Evolutionary conservation across 2,329 filamentous ascomycete genomes (phyloP), one percentile per base, ranked within the genome.

Genomic region (Xylariaceae sp.): DNA sequence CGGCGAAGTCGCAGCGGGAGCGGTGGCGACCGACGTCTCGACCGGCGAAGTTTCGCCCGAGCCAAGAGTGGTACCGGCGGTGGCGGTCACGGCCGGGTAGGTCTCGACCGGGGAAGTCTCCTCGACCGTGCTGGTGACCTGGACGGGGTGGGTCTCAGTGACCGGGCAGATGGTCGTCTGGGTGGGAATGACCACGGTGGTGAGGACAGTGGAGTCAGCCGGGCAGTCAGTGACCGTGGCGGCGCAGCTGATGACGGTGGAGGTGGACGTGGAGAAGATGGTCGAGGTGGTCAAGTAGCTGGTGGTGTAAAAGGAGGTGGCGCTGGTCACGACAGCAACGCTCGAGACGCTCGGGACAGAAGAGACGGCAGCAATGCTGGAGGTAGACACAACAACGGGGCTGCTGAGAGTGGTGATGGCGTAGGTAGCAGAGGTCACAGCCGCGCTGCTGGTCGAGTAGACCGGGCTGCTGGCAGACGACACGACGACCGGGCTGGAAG

Each of bases 131-230:
- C 45, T 37, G 45, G 51, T 21, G 39, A 44, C 49, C 44, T 57
- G 51, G 52, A 53, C 39, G 24, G 52, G 54, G 44, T 63, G 51
- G 26, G 69, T 74, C 61, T 67, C 68, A n/a, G 71, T 75, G 39
- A 75, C 70, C 15, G 72, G 74, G 67, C 73, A 77, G 51, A 78
- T 53, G 25, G 75, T 80, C 42, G 77, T 80, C 32, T 68, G 72
- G 31, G 77, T 49, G 29, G 74, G 58, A 38, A 80, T 52, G 5
- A 70, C 75, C 37, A 72, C 64, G 3, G 72, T 74, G 34, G 70
- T 59, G 19, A 74, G 52, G 1, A 59, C 63, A 29, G 66, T 63
- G 10, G 64, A 66, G 34, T 56, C 47, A 19, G 61, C 52, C 31
- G 52, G 53, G 54, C 69, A 73, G 67, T 71, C 52, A 47, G 70